phyloP scores from a whole-genome alignment of 2,329 filamentous ascomycete genomes.

The Nannizziopsis barbatae region DNA sequence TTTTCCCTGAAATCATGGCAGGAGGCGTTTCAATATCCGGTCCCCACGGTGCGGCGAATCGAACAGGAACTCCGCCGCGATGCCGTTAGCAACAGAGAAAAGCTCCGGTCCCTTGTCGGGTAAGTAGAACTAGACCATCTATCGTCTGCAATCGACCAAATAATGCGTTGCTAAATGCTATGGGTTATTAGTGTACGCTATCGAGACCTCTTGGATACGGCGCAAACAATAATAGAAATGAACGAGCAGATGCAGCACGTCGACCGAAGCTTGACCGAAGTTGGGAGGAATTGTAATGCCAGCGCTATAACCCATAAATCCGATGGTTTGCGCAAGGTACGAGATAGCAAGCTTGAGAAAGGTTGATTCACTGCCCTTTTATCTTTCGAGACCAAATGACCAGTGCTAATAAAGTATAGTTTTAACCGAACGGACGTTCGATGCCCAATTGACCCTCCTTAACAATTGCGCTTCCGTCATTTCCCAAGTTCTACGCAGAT shows the following conservation, averaged over 20 bases:
- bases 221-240: slow-evolving; percentile 89
- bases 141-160: not conserved
- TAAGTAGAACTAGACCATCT: slow-evolving; percentile 26
- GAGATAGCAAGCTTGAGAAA: slow-evolving; percentile 26
- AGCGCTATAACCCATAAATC: slow-evolving; percentile 57
- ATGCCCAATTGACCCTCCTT: slow-evolving; percentile 48
- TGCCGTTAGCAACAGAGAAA: slow-evolving; percentile 53
- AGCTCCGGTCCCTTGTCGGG: slow-evolving; percentile 56
- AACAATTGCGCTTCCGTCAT: slow-evolving; percentile 45
- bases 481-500: slow-evolving; percentile 42
- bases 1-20: slow-evolving; percentile 50
- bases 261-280: slow-evolving; percentile 57
- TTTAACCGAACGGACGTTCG: slow-evolving; percentile 34
- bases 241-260: slow-evolving; percentile 63
- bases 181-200: slow-evolving; percentile 50
- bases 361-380: slow-evolving; percentile 20
- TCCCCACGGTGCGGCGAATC: slow-evolving; percentile 51
- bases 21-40: slow-evolving; percentile 55
- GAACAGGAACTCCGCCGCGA: slow-evolving; percentile 54
- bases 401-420: slow-evolving; percentile 19
- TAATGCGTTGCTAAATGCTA: too few relatives aligned
- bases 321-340: slow-evolving; percentile 43
- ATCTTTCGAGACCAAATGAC: slow-evolving; percentile 9
- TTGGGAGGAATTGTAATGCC: slow-evolving; percentile 69
- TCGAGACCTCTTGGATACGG: slow-evolving; percentile 79